Conservation (phyloP, 768 basidiomycete genomes). For the Boletus coccyginus region DNA sequence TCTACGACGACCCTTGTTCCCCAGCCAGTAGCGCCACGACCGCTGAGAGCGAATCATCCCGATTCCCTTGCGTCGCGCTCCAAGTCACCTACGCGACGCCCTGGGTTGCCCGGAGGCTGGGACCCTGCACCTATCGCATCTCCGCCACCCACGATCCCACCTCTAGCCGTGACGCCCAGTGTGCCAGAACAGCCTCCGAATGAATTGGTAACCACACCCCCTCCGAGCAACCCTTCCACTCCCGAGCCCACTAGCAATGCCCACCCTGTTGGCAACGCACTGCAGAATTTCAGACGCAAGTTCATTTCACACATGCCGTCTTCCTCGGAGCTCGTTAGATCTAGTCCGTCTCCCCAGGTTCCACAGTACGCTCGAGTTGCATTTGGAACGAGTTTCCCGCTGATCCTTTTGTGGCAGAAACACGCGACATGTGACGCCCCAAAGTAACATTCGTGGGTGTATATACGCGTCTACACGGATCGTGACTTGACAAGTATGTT, state of each 20-base stretch:
- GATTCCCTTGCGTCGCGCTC: slow-evolving; percentile 9
- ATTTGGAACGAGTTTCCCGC: neutral
- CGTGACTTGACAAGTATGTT: neutral
- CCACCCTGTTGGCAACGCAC: slow-evolving; percentile 10
- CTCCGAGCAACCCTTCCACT: neutral
- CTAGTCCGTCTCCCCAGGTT: slow-evolving; percentile 11
- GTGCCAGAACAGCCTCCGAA: slow-evolving; percentile 5
- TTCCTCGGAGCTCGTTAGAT: slow-evolving; percentile 15
- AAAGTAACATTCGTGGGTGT: slow-evolving; percentile 41
- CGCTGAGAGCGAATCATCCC: neutral
- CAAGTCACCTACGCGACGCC: slow-evolving; percentile 19
- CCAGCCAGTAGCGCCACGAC: slow-evolving; percentile 16
- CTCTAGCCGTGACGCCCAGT: neutral
- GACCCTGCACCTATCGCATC: slow-evolving; percentile 13
- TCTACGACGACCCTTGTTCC: slow-evolving; percentile 1
- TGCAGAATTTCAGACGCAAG: slow-evolving; percentile 31
- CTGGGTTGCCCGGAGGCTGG: slow-evolving; percentile 25
- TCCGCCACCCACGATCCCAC: slow-evolving; percentile 4
- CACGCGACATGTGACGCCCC: slow-evolving; percentile 37
- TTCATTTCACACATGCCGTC: slow-evolving; percentile 19
- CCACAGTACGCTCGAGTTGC: slow-evolving; percentile 16
- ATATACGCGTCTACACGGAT: neutral
- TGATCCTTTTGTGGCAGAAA: slow-evolving; percentile 10
- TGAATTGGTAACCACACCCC: neutral
- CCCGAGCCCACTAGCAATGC: slow-evolving; percentile 5